Evolutionary conservation across 306 rosid genomes (phyloP), one percentile per base, ranked within the genome.

Genomic region (Inga leiocalycina): DNA sequence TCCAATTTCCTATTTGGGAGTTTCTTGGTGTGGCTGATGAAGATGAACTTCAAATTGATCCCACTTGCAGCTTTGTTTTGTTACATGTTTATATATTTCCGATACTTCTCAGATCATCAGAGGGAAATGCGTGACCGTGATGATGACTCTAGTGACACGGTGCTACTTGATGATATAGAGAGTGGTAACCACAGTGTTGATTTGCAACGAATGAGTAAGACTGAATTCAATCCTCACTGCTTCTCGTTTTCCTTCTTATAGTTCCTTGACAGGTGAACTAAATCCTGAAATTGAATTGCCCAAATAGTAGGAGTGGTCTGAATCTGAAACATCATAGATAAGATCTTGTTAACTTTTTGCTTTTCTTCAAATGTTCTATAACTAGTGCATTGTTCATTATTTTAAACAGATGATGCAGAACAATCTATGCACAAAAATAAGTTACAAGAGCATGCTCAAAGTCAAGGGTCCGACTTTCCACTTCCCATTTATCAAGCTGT

Each of bases 161-260:
- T 10, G 8, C 62, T 6, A 4, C 68, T 0, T 10, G 17, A 27
- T 3, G 37, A 62, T 12, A 24, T 27, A 24, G 68, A 62, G 68
- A 62, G 35, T 62, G 68, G 68, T 10, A 24, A 27, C 17, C 68
- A 11, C 3, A 11, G 34, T 12, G 27, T 22, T 24, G 17, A 62
- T 24, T 24, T 10, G 35, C 66, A 59, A 22, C n/a, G 4, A 34
- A 14, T 34, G 71, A 8, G 71, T 66, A 30, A 30, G 22, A 2
- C 3, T 6, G 98, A 87, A 10, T 85, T 83, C 86, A 85, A 34
- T 76, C 73, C 79, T 68, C 82, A 43, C 37, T 11, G 37, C 68
- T 14, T 27, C 30, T 30, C 39, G 15, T 61, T 27, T 61, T 64
- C 9, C 69, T 62, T 30, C 69, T 30, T 24, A 61, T 22, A n/a